Percentiles rank a stretch among this genome's conserved stretches.
These are phyloP conservation scores for Sutorius eximius DNA, from an alignment of 1,284 basidiomycete genomes.

Conservation along the genomic window DNA sequence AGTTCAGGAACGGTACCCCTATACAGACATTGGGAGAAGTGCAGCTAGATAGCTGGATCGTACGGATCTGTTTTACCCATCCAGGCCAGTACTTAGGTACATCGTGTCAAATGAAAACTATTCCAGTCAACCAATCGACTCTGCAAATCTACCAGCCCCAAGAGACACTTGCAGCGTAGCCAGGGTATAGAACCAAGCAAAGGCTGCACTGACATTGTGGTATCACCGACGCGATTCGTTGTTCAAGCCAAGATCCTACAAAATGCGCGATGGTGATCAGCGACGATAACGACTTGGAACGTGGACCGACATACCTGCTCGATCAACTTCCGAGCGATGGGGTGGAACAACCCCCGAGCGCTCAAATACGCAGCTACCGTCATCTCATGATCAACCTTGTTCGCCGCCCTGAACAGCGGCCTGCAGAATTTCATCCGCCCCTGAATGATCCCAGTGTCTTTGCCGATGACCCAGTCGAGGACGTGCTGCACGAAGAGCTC, in stretches of 20 bases:
- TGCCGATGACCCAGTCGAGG: constrained; percentile 68
- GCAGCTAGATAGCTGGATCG: too few species aligned
- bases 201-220: too few species aligned
- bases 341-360: constrained; percentile 66
- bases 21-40: too few species aligned
- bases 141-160: too few species aligned
- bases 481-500: constrained; percentile 51
- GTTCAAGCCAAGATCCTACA: constrained; percentile 26
- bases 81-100: too few species aligned
- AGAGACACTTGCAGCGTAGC: too few species aligned
- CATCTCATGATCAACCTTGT: constrained; percentile 59
- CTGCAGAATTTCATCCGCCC: constrained; percentile 86
- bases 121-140: too few species aligned
- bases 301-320: constrained; percentile 54
- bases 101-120: too few species aligned
- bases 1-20: too few species aligned
- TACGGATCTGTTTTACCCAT: too few species aligned
- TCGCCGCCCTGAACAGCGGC: constrained; percentile 58
- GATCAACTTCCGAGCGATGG: constrained; percentile 74
- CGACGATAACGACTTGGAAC: background rate
- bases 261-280: background rate
- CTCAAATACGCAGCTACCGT: constrained; percentile 62
- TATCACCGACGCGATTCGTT: background rate
- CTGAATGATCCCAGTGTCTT: constrained; percentile 59
- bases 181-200: too few species aligned